phyloP scores from a whole-genome alignment of 2,329 filamentous ascomycete species.

The Drechslerella dactyloides region DNA sequence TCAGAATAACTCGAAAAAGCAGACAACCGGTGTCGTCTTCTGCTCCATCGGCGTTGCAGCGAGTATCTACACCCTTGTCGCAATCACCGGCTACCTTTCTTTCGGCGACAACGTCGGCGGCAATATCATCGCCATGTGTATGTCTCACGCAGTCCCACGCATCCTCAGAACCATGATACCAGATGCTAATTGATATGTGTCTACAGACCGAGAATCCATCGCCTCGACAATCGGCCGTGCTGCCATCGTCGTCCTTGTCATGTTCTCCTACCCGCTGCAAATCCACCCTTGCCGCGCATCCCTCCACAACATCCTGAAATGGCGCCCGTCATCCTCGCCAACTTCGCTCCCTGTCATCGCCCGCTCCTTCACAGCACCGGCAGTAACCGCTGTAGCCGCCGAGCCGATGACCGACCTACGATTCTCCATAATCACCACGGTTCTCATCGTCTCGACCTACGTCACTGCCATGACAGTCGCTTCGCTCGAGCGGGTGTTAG shows the following conservation, averaged over 20 bases:
- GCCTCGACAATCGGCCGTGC: constrained; percentile 91
- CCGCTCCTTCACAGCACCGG: constrained; percentile 57
- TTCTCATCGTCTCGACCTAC: constrained; percentile 83
- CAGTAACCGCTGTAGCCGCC: constrained; percentile 53
- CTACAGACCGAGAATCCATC: constrained; percentile 70
- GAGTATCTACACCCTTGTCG: constrained; percentile 84
- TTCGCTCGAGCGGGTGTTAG: constrained; percentile 86
- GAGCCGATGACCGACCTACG: constrained; percentile 80
- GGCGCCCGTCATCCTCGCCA: constrained; percentile 68
- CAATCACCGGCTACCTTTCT: constrained; percentile 92
- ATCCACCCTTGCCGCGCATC: constrained; percentile 96
- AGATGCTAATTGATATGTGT: constrained; percentile 34
- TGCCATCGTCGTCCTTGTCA: constrained; percentile 92
- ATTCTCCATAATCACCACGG: constrained; percentile 86
- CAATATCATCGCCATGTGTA: constrained; percentile 94
- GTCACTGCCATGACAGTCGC: constrained; percentile 87
- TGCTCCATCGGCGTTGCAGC: constrained; percentile 89
- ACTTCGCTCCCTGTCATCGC: constrained; percentile 53
- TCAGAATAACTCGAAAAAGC: constrained; percentile 77
- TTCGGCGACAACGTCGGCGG: constrained; percentile 88
- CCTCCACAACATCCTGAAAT: constrained; percentile 89
- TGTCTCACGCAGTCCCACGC: constrained; percentile 56
- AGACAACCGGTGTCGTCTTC: constrained; percentile 77
- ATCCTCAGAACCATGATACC: not conserved
- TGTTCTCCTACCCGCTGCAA: constrained; percentile 94